Evolutionary conservation across 2,329 filamentous ascomycete species (phyloP), one percentile per base, ranked within the genome.

Genomic region (Mycosphaerella sp.): DNA sequence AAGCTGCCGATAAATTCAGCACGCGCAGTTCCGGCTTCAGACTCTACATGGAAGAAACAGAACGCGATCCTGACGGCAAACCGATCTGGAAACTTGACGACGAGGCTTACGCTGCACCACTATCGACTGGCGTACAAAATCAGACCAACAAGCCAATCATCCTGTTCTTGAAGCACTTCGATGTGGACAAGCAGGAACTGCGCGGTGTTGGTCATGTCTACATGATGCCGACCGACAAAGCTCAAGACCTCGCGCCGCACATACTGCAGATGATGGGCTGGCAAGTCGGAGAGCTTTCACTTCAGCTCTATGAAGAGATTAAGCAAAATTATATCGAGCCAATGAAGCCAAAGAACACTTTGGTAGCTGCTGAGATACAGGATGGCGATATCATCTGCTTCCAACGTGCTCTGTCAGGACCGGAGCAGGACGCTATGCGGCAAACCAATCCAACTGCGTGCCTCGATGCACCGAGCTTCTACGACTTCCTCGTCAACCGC

Each of bases 351-450:
- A 59, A 95, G 74, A 84, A 89, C 67, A 89, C 90, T 0, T 79
- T 98, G 56, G 87, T 90, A 61, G 84, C 88, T 56, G 93, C 93
- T 1, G 95, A 98, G 70, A 86, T 98, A 23, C 92, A 97, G 69
- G 92, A 98, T 65, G 93, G 93, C 46, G 93, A 98, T 67, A 95
- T 98, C 62, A 83, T 98, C 53, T 95, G 91, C 67, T 96, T 97
- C 73, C 93, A 98, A 69, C 81, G 82, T 56, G 75, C 79, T 26
- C 73, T 81, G 36, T 71, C 70, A 26, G 77, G 80, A 17, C 52
- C 56, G 2, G 66, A 69, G 46, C 53, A 54, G 1, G 51, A 45
- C 8, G 62, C 63, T 12, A 53, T 68, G 14, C 53, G 57, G 38
- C 61, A 67, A 45, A 65, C 52, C 11, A 65, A 64, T 23, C 66